Conservation (phyloP, 495 filamentous ascomycete species). For the Trichoderma virens region DNA sequence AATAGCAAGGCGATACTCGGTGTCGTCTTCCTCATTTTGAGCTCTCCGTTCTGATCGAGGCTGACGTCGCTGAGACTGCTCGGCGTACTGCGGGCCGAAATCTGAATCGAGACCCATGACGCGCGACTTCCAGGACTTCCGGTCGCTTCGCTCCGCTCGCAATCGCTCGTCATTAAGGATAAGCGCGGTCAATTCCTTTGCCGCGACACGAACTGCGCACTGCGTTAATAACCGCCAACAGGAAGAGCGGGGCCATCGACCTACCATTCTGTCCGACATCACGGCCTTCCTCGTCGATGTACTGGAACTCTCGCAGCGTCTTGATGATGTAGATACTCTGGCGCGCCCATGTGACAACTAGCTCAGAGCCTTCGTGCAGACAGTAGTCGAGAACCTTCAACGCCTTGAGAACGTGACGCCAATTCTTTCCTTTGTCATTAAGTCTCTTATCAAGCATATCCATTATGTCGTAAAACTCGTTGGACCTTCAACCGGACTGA, state of each 20-base stretch:
- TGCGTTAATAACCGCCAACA: conserved; percentile 1
- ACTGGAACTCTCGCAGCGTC: conserved; percentile 91
- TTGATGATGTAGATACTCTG: conserved; percentile 99
- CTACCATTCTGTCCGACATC: conserved; percentile 95
- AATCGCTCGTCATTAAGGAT: conserved; percentile 92
- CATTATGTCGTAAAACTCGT: conserved; percentile 98
- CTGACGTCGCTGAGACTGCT: conserved; percentile 33
- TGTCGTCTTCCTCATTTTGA: conserved; percentile 71
- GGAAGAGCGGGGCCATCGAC: conserved; percentile 7
- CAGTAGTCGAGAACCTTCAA: conserved; percentile 98
- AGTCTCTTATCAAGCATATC: conserved; percentile 99
- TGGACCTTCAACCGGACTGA: conserved; percentile 50
- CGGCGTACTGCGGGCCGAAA: conserved; percentile 42
- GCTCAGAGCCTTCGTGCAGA: conserved; percentile 92
- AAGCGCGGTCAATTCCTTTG: conserved; percentile 92
- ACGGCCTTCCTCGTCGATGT: conserved; percentile 86
- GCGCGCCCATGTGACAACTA: conserved; percentile 95
- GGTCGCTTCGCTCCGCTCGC: conserved; percentile 81
- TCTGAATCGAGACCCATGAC: conserved; percentile 84
- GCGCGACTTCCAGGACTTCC: conserved; percentile 93
- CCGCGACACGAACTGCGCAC: conserved; percentile 77
- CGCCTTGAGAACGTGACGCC: conserved; percentile 97
- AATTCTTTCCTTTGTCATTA: conserved; percentile 99
- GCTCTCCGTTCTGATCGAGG: conserved; percentile 10
- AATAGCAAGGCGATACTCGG: conserved; percentile 86